Conservation (phyloP, 2,329 filamentous ascomycete genomes). For the Penicillium capsulatum region DNA sequence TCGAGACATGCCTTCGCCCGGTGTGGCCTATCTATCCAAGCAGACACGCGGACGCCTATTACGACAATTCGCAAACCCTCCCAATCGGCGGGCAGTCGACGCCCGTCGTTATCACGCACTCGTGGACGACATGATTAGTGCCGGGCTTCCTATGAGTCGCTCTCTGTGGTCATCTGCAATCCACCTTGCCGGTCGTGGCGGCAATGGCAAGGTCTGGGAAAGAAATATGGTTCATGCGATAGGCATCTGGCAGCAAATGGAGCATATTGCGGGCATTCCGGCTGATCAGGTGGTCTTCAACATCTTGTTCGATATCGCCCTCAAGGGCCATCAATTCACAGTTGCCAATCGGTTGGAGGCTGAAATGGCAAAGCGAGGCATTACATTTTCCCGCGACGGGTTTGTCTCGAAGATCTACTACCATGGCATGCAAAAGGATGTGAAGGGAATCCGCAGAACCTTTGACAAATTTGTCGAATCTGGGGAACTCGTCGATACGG, state of each 20-base stretch:
- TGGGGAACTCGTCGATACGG: conserved; percentile 82
- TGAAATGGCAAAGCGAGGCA: conserved; percentile 69
- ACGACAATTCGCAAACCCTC: conserved; percentile 59
- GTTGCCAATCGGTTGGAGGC: conserved; percentile 80
- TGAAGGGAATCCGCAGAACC: conserved; percentile 66
- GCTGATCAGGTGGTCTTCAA: conserved; percentile 84
- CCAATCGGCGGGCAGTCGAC: conserved; percentile 48
- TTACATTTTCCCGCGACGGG: conserved; percentile 72
- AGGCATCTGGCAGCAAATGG: conserved; percentile 85
- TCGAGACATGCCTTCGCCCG: conserved; percentile 50
- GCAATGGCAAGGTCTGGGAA: conserved; percentile 51
- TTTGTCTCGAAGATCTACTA: conserved; percentile 79
- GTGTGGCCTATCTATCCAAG: conserved; percentile 49
- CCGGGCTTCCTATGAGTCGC: conserved; percentile 63
- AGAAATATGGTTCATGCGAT: conserved; percentile 65
- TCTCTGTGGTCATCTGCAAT: conserved; percentile 82
- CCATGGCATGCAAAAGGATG: conserved; percentile 70
- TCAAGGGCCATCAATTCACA: conserved; percentile 76
- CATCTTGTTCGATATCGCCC: conserved; percentile 82
- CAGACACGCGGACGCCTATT: conserved; percentile 60
- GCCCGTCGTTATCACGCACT: conserved; percentile 74
- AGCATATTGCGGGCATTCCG: conserved; percentile 61
- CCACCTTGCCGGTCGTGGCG: conserved; percentile 70
- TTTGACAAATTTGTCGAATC: conserved; percentile 80
- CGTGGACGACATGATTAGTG: conserved; percentile 74